Evolutionary conservation across 2,329 filamentous ascomycete genomes (phyloP), one percentile per base, ranked within the genome.

Genomic region (Incumbomyces lentus): DNA sequence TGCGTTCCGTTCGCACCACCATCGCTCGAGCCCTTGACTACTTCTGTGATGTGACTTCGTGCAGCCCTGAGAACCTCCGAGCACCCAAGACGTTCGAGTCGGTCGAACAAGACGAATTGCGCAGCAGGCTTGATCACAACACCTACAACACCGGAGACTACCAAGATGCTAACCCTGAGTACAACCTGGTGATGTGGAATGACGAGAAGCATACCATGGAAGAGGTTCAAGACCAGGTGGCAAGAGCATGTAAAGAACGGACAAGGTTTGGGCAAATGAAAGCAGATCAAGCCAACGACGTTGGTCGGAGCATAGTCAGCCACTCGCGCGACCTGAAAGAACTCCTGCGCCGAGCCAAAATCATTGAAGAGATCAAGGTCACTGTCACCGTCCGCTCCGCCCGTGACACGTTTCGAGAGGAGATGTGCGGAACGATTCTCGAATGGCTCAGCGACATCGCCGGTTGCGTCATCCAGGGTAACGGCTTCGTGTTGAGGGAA

Each of bases 381-480:
- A 96, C 92, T 0, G 87, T 95, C 40, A 98, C 92, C 1, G 88
- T 98, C 51, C 80, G 92, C 37, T 95, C 90, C 8, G 81, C 92
- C 4, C 78, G 93, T 56, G 92, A 98, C 65, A 96, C 88, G 0
- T 98, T 96, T 67, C 78, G 92, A 49, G 92, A 98, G 62, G 86
- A 96, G 62, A 98, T 98, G 93, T 95, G 89, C 58, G 88, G 86
- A n/a, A 87, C 88, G 13, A 90, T 98, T 51, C 84, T 98, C 45
- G 89, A 95, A 58, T 98, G 93, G 93, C 75, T 98, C 16, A 77
- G 82, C 44, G 93, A 98, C 64, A 93, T 98, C 58, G 79, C 88
- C 6, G 88, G 88, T 26, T 95, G 89, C 64, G 84, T 80, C 44
- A 84, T 95, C 39, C 87, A 86, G 1, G 72, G 79, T 29, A 87